phyloP scores from a whole-genome alignment of 495 filamentous ascomycete genomes.

The Penicillium manginii region DNA sequence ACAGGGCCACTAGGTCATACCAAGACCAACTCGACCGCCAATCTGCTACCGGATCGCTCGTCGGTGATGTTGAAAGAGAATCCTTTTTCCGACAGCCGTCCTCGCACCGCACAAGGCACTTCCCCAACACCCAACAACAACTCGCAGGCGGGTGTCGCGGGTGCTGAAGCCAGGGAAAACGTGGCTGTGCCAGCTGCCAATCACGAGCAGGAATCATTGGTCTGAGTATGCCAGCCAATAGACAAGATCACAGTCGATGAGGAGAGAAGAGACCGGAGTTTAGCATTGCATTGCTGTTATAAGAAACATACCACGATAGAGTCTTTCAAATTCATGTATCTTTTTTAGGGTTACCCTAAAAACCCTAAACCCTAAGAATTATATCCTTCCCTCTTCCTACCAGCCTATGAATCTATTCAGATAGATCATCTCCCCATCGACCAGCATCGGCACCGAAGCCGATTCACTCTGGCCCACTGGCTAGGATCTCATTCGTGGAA shows the following conservation, averaged over 20 bases:
- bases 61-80: conserved; percentile 14
- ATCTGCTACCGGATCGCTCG: conserved; percentile 10
- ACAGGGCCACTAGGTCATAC: not conserved
- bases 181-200: not conserved
- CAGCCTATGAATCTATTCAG: conserved; percentile 1
- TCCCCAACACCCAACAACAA: not conserved
- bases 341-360: too few species aligned
- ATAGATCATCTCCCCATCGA: not conserved
- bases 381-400: not conserved
- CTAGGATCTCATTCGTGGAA: conserved; percentile 5
- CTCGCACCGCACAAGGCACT: conserved; percentile 3
- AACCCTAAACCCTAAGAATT: too few species aligned
- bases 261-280: not conserved
- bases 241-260: not conserved
- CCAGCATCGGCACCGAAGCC: not conserved
- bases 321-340: not conserved
- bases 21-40: conserved; percentile 9
- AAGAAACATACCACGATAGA: not conserved
- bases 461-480: conserved; percentile 2
- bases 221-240: not conserved
- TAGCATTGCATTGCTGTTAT: not conserved
- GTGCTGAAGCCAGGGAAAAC: not conserved
- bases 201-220: not conserved
- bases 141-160: not conserved
- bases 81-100: conserved; percentile 5